Evolutionary conservation across 768 basidiomycete species (phyloP), one percentile per base, ranked within the genome.

Genomic region (Coprinopsis marcescibilis): DNA sequence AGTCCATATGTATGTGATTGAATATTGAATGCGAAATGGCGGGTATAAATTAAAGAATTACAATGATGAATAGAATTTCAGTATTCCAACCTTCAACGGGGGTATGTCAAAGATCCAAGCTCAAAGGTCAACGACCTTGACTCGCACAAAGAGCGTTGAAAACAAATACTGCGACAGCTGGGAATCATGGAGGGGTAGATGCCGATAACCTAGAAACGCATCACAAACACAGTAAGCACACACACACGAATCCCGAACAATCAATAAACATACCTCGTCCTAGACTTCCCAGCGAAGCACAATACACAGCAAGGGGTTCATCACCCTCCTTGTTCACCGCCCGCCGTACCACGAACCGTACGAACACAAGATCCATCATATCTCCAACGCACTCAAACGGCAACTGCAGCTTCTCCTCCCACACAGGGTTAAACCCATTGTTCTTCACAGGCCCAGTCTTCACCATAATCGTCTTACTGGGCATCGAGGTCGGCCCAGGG

Each of bases 381-480:
- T 69, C 67, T 0, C 84, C 79, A n/a, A 85, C 74, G 57, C 84
- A 84, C 36, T 83, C 81, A 56, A 94, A 93, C 8, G 84, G 80
- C 11, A 94, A 64, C 20, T 71, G 65, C 32, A 93, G 65, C 33
- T 66, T 64, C 55, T 91, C 80, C 52, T 92, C 78, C 89, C 93
- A 97, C 3, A 81, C 69, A 0, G 95, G 95, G 62, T 96, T 96
- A 69, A 96, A 94, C 2, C 95, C 90, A 57, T 94, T 95, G 60
- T 88, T 85, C 63, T 83, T 84, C 48, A 94, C 83, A 2, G 74
- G 69, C n/a, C 65, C 64, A 12, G 92, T 94, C 48, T 77, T 73
- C 43, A 62, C 67, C 10, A 76, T 73, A 23, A 80, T 66, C 5
- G 74, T 74, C 42, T 72, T 65, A 19, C 66, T 54, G 14, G 60